These are phyloP conservation scores for Candolleomyces eurysporus DNA, from an alignment of 768 basidiomycete species.

Conservation along the genomic window DNA sequence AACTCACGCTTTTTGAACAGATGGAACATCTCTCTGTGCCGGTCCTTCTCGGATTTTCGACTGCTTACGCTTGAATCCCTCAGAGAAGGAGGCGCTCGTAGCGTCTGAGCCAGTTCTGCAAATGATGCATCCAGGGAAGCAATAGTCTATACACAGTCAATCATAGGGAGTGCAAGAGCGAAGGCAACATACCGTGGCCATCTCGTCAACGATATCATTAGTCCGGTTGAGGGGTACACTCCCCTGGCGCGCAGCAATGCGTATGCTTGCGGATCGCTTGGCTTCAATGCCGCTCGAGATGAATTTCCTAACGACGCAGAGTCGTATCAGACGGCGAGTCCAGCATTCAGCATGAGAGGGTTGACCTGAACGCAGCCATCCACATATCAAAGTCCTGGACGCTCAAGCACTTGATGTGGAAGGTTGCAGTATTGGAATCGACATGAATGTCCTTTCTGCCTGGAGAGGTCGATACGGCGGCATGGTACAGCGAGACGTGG, in stretches of 20 bases:
- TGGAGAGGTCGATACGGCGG: constrained; percentile 75
- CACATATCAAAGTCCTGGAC: constrained; percentile 68
- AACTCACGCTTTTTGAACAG: constrained; percentile 61
- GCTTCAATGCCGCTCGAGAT: constrained; percentile 49
- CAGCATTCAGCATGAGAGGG: constrained; percentile 8
- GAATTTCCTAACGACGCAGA: constrained; percentile 50
- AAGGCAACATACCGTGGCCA: constrained; percentile 46
- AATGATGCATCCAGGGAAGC: constrained; percentile 57
- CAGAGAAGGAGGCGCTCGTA: constrained; percentile 18
- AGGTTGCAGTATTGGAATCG: constrained; percentile 72
- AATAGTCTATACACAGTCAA: constrained; percentile 43
- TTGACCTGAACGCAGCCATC: constrained; percentile 74
- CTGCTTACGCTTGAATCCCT: constrained; percentile 30
- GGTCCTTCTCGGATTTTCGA: constrained; percentile 53
- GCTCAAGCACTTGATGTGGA: constrained; percentile 79
- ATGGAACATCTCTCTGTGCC: constrained; percentile 50
- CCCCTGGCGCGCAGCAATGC: constrained; percentile 39
- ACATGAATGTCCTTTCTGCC: constrained; percentile 80
- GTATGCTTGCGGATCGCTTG: constrained; percentile 38
- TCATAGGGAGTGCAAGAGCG: neutral
- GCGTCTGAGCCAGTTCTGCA: constrained; percentile 38
- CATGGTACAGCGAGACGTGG: constrained; percentile 60
- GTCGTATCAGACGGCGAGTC: constrained; percentile 13
- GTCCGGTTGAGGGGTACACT: constrained; percentile 48
- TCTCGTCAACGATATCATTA: constrained; percentile 58